These are phyloP conservation scores for Hemileccinum rubropunctum DNA, from an alignment of 768 basidiomycete genomes.

Conservation along the genomic window DNA sequence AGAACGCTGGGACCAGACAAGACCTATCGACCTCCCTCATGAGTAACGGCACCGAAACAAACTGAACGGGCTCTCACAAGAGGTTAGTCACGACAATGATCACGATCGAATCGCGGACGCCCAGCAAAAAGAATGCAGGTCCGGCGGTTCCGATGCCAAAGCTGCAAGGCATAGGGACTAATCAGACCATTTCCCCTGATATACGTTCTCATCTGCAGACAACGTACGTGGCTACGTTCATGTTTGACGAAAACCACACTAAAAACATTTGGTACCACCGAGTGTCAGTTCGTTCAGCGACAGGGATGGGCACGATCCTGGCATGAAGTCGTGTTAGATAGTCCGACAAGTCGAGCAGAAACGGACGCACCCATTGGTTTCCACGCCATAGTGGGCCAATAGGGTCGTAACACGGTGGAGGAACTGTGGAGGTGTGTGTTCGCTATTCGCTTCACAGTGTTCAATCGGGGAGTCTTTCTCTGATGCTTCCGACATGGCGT, in stretches of 20 bases:
- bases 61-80: slow-evolving; percentile 30
- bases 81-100: slow-evolving; percentile 45
- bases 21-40: slow-evolving; percentile 17
- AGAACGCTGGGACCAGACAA: slow-evolving; percentile 38
- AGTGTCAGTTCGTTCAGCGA: slow-evolving; percentile 36
- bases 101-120: slow-evolving; percentile 40
- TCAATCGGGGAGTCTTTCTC: not conserved
- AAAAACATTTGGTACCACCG: slow-evolving; percentile 49
- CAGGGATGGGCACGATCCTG: slow-evolving; percentile 40
- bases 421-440: slow-evolving; percentile 6
- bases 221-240: slow-evolving; percentile 43
- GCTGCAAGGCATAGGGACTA: slow-evolving; percentile 22
- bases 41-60: not conserved
- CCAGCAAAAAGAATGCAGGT: slow-evolving; percentile 47
- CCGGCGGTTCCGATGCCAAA: slow-evolving; percentile 51
- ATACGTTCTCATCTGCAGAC: not conserved
- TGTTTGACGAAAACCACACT: slow-evolving; percentile 48
- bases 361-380: slow-evolving; percentile 39
- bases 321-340: not conserved
- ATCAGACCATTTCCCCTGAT: not conserved
- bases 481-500: not conserved
- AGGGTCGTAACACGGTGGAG: slow-evolving; percentile 25
- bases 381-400: slow-evolving; percentile 36
- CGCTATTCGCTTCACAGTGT: not conserved
- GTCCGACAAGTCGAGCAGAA: not conserved